A percentile compares a stretch with the other conserved stretches of the same genome.
phyloP scores from a whole-genome alignment of 2,329 filamentous ascomycete species.

The Pseudophaeomoniella oleicola region DNA sequence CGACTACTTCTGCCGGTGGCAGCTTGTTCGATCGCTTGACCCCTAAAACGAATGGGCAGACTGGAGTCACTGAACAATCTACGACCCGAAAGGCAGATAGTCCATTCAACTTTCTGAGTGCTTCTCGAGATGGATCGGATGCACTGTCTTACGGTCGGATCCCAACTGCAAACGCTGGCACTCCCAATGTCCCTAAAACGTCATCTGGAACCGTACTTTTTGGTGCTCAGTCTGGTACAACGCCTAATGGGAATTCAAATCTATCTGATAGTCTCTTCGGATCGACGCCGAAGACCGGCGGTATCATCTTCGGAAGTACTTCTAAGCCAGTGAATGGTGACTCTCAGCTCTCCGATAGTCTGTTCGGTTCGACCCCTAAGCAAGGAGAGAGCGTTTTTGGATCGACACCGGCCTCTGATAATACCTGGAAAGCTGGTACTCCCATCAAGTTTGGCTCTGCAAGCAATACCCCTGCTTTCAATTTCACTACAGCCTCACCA shows the following conservation, averaged over 20 bases:
- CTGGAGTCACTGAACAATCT: background rate
- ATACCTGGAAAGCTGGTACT: constrained; percentile 32
- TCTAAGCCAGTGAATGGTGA: constrained; percentile 10
- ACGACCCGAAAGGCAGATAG: background rate
- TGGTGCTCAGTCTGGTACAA: constrained; percentile 13
- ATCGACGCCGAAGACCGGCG: constrained; percentile 3
- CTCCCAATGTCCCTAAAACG: background rate
- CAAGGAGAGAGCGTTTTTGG: background rate
- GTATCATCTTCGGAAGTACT: constrained; percentile 15
- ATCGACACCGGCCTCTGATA: constrained; percentile 16
- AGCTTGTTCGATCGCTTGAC: constrained; percentile 12
- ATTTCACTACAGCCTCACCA: constrained; percentile 15
- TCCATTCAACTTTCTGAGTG: background rate
- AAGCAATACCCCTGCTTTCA: constrained; percentile 13
- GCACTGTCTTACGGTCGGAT: background rate
- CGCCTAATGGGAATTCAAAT: constrained; percentile 5
- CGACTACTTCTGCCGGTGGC: constrained; percentile 6
- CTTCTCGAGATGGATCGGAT: constrained; percentile 4
- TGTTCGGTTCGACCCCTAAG: background rate
- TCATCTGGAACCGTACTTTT: constrained; percentile 15
- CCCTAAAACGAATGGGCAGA: constrained; percentile 6
- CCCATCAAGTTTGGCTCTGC: constrained; percentile 32
- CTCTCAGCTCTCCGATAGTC: background rate
- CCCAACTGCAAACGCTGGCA: background rate
- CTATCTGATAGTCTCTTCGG: background rate